A percentile compares a stretch with the other conserved stretches of the same genome.
These are phyloP conservation scores for Parathielavia appendiculata DNA, from an alignment of 495 filamentous ascomycete genomes.

Conservation along the genomic window DNA sequence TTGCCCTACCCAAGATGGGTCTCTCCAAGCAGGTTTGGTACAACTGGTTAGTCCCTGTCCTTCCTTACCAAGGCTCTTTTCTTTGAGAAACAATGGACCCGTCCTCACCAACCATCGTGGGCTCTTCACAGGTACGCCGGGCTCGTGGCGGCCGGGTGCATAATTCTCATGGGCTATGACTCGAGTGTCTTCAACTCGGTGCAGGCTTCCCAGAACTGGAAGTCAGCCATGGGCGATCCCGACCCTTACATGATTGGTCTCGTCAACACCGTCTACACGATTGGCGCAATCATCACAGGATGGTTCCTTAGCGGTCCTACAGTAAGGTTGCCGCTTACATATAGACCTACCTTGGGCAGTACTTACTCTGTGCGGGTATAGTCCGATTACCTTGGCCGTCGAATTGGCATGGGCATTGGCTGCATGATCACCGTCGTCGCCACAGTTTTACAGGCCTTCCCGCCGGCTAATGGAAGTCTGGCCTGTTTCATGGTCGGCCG, in stretches of 20 bases:
- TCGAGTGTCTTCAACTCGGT: background rate
- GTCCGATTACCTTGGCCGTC: constrained; percentile 2
- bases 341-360: no score
- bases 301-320: background rate
- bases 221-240: background rate
- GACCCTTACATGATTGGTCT: background rate
- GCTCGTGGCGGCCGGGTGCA: background rate
- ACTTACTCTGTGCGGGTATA: background rate
- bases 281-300: background rate
- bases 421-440: background rate
- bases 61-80: background rate
- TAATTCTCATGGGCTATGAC: background rate
- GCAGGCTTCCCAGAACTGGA: background rate
- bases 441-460: background rate
- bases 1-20: background rate
- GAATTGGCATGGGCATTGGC: background rate
- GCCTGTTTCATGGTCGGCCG: background rate
- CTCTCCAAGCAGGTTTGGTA: background rate
- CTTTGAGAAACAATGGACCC: background rate
- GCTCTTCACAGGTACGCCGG: background rate
- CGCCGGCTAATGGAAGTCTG: background rate
- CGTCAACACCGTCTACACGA: background rate
- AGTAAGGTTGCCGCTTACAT: background rate
- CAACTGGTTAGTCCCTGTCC: background rate
- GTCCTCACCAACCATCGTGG: background rate